Conservation (phyloP, 176 grass and related monocot species). For the Aegilops longissima region DNA sequence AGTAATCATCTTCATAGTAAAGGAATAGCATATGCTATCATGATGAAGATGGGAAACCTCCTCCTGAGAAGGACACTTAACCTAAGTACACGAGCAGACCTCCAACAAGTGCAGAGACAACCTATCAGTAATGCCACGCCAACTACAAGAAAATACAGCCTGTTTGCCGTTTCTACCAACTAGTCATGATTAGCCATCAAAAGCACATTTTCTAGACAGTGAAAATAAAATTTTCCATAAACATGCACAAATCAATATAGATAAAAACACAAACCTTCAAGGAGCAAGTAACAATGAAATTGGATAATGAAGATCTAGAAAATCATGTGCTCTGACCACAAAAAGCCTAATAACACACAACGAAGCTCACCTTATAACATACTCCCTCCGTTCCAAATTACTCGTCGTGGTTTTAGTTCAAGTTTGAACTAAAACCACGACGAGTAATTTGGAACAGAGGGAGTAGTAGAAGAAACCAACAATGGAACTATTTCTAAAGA, state of each 20-base stretch:
- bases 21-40: conserved; percentile 18
- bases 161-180: conserved; percentile 41
- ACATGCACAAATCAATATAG: conserved; percentile 17
- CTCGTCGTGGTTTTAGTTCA: no score
- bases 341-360: neutral
- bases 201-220: conserved; percentile 21
- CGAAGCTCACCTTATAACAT: neutral
- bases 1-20: conserved; percentile 33
- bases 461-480: no score
- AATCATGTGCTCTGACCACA: neutral
- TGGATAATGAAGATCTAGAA: conserved; percentile 27
- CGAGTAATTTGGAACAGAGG: no score
- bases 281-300: conserved; percentile 21
- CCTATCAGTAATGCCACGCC: conserved; percentile 43
- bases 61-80: conserved; percentile 40
- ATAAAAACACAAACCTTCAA: conserved; percentile 17
- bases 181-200: conserved; percentile 29
- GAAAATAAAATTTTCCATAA: conserved; percentile 23
- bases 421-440: no score
- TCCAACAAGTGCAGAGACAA: conserved; percentile 33
- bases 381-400: no score
- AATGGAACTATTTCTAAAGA: conserved; percentile 21
- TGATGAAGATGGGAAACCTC: conserved; percentile 29
- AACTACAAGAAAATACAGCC: conserved; percentile 36
- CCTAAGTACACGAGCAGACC: conserved; percentile 44